These are phyloP conservation scores for Cyberlindnera maritima DNA, from an alignment of 805 yeast genomes.

Conservation along the genomic window DNA sequence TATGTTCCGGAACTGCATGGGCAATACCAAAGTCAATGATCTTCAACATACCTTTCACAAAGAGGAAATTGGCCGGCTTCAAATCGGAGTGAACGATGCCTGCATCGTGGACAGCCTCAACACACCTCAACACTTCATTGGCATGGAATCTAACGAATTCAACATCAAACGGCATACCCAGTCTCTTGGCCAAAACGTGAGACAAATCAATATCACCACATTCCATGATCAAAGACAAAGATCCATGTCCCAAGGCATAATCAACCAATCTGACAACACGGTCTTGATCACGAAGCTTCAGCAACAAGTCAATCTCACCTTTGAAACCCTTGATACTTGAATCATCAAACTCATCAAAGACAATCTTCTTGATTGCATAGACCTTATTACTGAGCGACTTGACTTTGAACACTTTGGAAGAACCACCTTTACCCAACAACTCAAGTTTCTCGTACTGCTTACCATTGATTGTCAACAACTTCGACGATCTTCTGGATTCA, in stretches of 20 bases:
- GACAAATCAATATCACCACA: slow-evolving; percentile 92
- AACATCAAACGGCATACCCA: slow-evolving; percentile 52
- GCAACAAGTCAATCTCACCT: slow-evolving; percentile 81
- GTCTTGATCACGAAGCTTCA: slow-evolving; percentile 53
- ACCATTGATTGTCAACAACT: slow-evolving; percentile 48
- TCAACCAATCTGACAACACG: slow-evolving; percentile 81
- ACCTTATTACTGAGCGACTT: slow-evolving; percentile 52
- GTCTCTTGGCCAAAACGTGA: slow-evolving; percentile 63
- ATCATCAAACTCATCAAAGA: slow-evolving; percentile 78
- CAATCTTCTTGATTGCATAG: slow-evolving; percentile 80
- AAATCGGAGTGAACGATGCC: slow-evolving; percentile 85
- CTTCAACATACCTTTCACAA: slow-evolving; percentile 80
- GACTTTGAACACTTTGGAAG: slow-evolving; percentile 86
- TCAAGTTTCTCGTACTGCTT: slow-evolving; percentile 71
- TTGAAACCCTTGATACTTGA: slow-evolving; percentile 73
- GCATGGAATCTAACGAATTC: slow-evolving; percentile 80
- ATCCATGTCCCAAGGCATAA: slow-evolving; percentile 61
- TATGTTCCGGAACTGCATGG: slow-evolving; percentile 90
- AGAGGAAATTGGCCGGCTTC: slow-evolving; percentile 68
- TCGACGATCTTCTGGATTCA: slow-evolving; percentile 14
- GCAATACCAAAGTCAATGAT: slow-evolving; percentile 95
- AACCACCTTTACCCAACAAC: slow-evolving; percentile 84
- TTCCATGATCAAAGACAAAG: slow-evolving; percentile 81
- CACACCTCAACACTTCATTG: slow-evolving; percentile 76
- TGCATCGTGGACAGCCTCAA: slow-evolving; percentile 79